Base-by-base conservation (phyloP, 805 yeast genomes). In the Candida arabinofermentans region DNA sequence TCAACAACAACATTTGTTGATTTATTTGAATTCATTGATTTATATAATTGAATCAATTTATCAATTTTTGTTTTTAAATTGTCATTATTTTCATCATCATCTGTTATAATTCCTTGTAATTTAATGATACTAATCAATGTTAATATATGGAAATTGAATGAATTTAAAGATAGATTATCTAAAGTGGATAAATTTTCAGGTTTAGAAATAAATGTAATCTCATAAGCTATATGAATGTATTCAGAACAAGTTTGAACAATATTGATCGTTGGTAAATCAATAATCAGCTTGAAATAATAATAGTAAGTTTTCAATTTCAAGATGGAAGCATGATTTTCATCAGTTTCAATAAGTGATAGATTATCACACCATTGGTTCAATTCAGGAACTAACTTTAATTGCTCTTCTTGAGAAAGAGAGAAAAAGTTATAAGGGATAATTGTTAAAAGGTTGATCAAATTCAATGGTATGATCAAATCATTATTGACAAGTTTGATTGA, bases 401-500 rank as follows among this genome's bases (percentile, higher is more conserved):
- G 42, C 19, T 51, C 45, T 3, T 47, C 51, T 8, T 41, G 31
- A 27, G 30, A 12, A 2, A 18, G n/a, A n/a, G 43, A 39, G n/a
- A 51, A 46, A 12, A 64, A 56, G 42, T 62, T 51, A 31, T 37
- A 41, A 4, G 70, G 70, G 23, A 68, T 51, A 17, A 55, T 36
- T 22, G 59, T 43, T 19, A 69, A 48, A 30, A 71, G 46, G 17
- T 62, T 54, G 32, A 61, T 53, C 23, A 69, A 52, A 7, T 60
- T 51, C 18, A 64, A 33, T 9, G 70, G 64, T 19, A 59, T 58
- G 10, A 51, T 54, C 27, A 70, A 50, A 46, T 66, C 68, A 29
- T 54, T 49, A 43, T 63, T 60, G 16, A 66, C 54, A 22, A 64
- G 55, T 18, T 57, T 41, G 8, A 70, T 58, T 7, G 65, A 57